phyloP scores from a whole-genome alignment of 345 rosid genomes.

The Arabidopsis thaliana region TAIR10.1 NC_003076.8:6847001-6847500 shows the following conservation, averaged over 20 bases:
- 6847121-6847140: conserved; percentile 1
- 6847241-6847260: conserved; percentile 98
- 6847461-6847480: conserved; percentile 92
- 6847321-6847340: conserved; percentile 8
- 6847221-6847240: conserved; percentile 99
- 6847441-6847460: conserved; percentile 87
- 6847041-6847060: conserved; percentile 27
- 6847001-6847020: conserved; percentile 98
- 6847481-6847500: conserved; percentile 93
- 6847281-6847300: conserved; percentile 69
- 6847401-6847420: conserved; percentile 91
- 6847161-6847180: conserved; percentile 94
- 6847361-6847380: neutral
- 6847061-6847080: conserved; percentile 34
- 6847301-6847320: conserved; percentile 19
- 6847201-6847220: conserved; percentile 95
- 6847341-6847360: neutral
- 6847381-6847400: conserved; percentile 26
- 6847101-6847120: conserved; percentile 25
- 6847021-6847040: conserved; percentile 89
- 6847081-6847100: conserved; percentile 16
- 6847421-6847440: conserved; percentile 84
- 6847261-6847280: conserved; percentile 94
- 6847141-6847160: conserved; percentile 76
- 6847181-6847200: conserved; percentile 99